Conservation (phyloP, 805 yeast genomes). For the Kregervanrija pseudodelftensis region DNA sequence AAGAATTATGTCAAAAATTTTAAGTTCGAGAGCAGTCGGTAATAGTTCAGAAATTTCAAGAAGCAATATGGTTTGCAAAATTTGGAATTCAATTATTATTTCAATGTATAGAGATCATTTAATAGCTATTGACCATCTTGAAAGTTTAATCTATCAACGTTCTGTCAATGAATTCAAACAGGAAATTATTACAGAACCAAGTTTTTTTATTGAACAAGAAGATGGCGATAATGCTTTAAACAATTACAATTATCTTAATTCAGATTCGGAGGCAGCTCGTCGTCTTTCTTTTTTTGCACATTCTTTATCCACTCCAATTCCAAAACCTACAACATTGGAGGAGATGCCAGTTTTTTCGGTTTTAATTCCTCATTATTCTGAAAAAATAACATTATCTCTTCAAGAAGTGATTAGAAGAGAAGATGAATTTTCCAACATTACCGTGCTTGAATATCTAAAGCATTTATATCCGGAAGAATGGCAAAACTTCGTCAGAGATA, state of each 20-base stretch:
- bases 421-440: conserved; percentile 50
- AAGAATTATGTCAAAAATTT: conserved; percentile 63
- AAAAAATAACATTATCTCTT: conserved; percentile 68
- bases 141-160: conserved; percentile 53
- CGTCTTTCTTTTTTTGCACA: conserved; percentile 87
- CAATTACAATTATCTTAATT: conserved; percentile 44
- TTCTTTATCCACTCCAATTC: conserved; percentile 79
- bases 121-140: conserved; percentile 65
- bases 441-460: conserved; percentile 48
- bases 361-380: conserved; percentile 80
- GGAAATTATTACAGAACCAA: conserved; percentile 55
- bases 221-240: conserved; percentile 46
- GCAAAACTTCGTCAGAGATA: conserved; percentile 51
- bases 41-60: conserved; percentile 31
- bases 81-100: conserved; percentile 81
- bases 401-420: conserved; percentile 75
- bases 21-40: conserved; percentile 36
- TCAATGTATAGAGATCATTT: conserved; percentile 80
- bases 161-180: conserved; percentile 31
- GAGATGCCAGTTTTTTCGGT: conserved; percentile 81
- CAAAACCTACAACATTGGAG: conserved; percentile 57
- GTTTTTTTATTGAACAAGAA: conserved; percentile 75
- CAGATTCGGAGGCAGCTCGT: conserved; percentile 72
- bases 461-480: conserved; percentile 51
- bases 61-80: conserved; percentile 53